Evolutionary conservation across 306 rosid genomes (phyloP).

Genomic region (Psophocarpus tetragonolobus): DNA sequence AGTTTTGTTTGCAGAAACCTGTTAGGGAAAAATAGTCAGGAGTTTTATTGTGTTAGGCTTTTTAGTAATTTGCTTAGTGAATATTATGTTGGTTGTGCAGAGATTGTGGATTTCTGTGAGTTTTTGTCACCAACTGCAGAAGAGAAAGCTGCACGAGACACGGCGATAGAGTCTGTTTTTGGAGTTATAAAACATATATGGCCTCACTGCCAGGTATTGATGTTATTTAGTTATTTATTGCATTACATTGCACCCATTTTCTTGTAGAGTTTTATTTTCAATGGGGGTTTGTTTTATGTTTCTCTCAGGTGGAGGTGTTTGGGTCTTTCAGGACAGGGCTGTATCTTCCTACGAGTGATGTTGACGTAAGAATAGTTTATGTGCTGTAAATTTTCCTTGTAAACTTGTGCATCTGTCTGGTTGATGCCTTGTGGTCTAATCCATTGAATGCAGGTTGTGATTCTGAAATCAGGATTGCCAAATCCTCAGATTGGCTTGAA

Average conservation of each 20-base stretch:
- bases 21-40: neutral
- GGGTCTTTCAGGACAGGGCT: constrained; percentile 95
- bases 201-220: constrained; percentile 80
- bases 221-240: constrained; percentile 7
- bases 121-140: constrained; percentile 87
- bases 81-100: constrained; percentile 40
- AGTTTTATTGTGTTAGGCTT: neutral
- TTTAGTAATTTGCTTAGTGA: neutral
- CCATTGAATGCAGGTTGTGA: constrained; percentile 68
- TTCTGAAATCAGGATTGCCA: constrained; percentile 71
- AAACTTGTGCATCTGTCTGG: neutral
- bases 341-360: constrained; percentile 91
- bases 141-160: constrained; percentile 70
- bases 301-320: constrained; percentile 85
- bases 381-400: neutral
- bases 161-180: constrained; percentile 70
- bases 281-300: constrained; percentile 10
- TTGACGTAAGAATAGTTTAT: constrained; percentile 66
- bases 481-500: constrained; percentile 81
- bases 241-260: neutral
- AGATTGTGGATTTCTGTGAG: constrained; percentile 87
- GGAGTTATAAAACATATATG: constrained; percentile 79
- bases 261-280: neutral
- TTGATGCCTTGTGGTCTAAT: constrained; percentile 14
- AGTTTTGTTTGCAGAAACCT: neutral